Evolutionary conservation across 305 asterid species (phyloP).

Genomic region (Ilex paraguariensis): DNA sequence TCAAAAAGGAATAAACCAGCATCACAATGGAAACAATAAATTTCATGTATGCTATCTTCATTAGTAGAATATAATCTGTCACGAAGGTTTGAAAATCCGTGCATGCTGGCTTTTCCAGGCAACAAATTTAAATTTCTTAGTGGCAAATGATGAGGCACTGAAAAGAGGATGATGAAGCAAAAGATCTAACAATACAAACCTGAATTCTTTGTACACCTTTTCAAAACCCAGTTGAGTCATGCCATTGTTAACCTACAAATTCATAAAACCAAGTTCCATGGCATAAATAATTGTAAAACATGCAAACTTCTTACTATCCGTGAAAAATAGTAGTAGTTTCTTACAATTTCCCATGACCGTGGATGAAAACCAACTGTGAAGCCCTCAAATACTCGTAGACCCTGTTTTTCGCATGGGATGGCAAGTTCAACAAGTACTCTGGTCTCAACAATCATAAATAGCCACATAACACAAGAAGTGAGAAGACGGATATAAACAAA

Average conservation of each 20-base stretch:
- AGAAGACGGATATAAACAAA: neutral
- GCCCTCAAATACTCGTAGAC: slow-evolving; percentile 84
- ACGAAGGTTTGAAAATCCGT: neutral
- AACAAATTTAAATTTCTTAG: too few relatives aligned
- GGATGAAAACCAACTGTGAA: slow-evolving; percentile 96
- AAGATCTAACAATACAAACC: slow-evolving; percentile 32
- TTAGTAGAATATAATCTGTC: neutral
- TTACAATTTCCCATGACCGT: slow-evolving; percentile 88
- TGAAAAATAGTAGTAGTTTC: slow-evolving; percentile 9
- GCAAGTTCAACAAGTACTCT: slow-evolving; percentile 87
- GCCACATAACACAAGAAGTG: slow-evolving; percentile 15
- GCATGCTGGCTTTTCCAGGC: too few relatives aligned
- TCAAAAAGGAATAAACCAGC: neutral
- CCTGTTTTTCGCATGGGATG: slow-evolving; percentile 77
- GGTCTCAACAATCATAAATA: slow-evolving; percentile 22
- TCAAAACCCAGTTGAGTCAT: slow-evolving; percentile 91
- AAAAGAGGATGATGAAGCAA: slow-evolving; percentile 1
- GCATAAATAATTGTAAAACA: slow-evolving; percentile 10
- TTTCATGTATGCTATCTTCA: neutral
- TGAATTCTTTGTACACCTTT: slow-evolving; percentile 61
- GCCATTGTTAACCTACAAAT: slow-evolving; percentile 79
- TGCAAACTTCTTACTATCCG: slow-evolving; percentile 14
- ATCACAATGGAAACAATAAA: neutral
- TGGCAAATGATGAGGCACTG: neutral
- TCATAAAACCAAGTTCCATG: slow-evolving; percentile 19